Conservation (phyloP, 2,329 filamentous ascomycete species). For the Aspergillus novofumigatus region DNA sequence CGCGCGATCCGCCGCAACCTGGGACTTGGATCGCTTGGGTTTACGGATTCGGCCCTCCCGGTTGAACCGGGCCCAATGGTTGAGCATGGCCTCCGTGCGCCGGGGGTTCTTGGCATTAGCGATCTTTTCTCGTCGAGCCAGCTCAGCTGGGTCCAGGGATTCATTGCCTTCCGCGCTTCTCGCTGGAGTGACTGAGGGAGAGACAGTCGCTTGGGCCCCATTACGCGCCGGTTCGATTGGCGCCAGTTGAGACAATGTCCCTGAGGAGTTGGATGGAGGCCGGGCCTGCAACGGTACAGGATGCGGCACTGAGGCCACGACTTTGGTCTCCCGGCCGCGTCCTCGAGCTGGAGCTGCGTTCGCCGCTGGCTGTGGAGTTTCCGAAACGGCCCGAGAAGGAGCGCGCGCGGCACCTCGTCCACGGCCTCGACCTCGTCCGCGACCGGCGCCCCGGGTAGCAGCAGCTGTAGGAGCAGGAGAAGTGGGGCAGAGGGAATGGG, state of each 20-base stretch:
- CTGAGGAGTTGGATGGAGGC: not conserved
- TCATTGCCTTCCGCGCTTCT: slow-evolving; percentile 20
- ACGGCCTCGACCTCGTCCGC: slow-evolving; percentile 29
- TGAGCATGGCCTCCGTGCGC: slow-evolving; percentile 43
- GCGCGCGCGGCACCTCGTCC: slow-evolving; percentile 25
- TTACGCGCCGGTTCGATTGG: slow-evolving; percentile 19
- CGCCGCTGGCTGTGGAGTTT: slow-evolving; percentile 9
- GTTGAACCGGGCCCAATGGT: slow-evolving; percentile 44
- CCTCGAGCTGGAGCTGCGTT: slow-evolving; percentile 2
- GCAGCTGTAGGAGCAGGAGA: not conserved
- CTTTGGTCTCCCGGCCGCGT: slow-evolving; percentile 15
- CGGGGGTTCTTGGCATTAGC: slow-evolving; percentile 43
- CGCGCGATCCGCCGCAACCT: slow-evolving; percentile 40
- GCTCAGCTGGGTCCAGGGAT: slow-evolving; percentile 24
- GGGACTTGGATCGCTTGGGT: slow-evolving; percentile 42
- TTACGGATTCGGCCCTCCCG: slow-evolving; percentile 41
- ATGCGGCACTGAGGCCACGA: slow-evolving; percentile 6
- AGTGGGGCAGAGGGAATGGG: slow-evolving; percentile 13
- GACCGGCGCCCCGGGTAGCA: slow-evolving; percentile 13
- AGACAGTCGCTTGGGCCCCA: slow-evolving; percentile 5
- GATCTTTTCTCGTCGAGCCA: slow-evolving; percentile 36
- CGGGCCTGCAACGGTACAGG: slow-evolving; percentile 11
- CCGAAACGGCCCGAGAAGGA: slow-evolving; percentile 20
- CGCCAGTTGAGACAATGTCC: slow-evolving; percentile 12
- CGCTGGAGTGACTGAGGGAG: slow-evolving; percentile 7